Base-by-base conservation (phyloP, 768 basidiomycete species). In the Udeniomyces megalosporus region DNA sequence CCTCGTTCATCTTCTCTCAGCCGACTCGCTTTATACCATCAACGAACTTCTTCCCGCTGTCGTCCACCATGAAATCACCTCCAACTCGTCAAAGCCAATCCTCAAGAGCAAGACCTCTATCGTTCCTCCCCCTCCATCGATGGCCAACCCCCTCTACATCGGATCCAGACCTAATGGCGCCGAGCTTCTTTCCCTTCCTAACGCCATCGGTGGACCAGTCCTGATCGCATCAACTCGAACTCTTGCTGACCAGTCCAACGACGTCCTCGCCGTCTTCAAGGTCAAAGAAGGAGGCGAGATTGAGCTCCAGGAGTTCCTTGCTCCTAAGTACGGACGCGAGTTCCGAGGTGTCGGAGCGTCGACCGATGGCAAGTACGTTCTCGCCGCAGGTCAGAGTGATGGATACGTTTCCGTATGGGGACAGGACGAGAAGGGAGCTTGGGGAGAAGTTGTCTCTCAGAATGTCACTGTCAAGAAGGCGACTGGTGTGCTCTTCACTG, bases 11-110 rank as follows among this genome's bases (percentile, higher is more conserved):
- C 52, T 15, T 46, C 15, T 20, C n/a, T 0, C 29, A 65, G 63
- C 49, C 31, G 45, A 65, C 20, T 31, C 59, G 15, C 63, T 65
- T 31, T 65, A 65, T 51, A 54, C 47, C 24, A 32, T 65, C 20
- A 65, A 65, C 58, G 63, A 65, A 45, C 63, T 65, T 35, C 56
- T 51, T 7, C 62, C 62, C 0, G n/a, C 55, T n/a, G n/a, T 52
- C 14, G 49, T 59, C 58, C 38, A 42, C 34, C 54, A 65, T 49
- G 20, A 34, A 4, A 14, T 22, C 14, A 22, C 47, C 31, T 38
- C 42, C 35, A 48, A 44, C 45, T 3, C 44, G 1, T 42, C 51
- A 14, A n/a, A 35, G 3, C 35, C 26, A n/a, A 44, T 10, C 14
- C 38, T 60, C 51, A 34, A 47, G 29, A 60, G 58, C 32, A 65